Base-by-base conservation (phyloP, 306 rosid genomes). In the Dalbergia cochinchinensis region DNA sequence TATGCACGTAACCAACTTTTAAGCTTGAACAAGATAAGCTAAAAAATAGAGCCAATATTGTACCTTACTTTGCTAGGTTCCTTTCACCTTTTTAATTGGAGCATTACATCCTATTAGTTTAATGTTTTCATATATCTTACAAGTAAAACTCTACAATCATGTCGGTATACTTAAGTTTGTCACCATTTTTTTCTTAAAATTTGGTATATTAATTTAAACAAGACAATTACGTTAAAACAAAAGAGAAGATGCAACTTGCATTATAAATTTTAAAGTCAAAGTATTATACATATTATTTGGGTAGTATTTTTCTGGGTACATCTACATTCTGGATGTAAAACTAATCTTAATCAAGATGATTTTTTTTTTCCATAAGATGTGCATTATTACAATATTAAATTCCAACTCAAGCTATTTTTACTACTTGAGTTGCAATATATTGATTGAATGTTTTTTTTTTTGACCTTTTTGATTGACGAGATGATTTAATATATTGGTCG, bases 21-120 rank as follows among this genome's bases (percentile, higher is more conserved):
- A 37, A 48, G 33, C 16, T 67, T 50, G 50, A 64, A 76, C 47
- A 22, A 74, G 54, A 76, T 57, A 76, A 70, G 19, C 37, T 22
- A 26, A 59, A 66, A 78, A 68, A 54, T 22, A 50, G 59, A 65
- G 15, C 78, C 33, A 37, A 37, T 4, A 67, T 51, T 79, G 78
- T 79, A 74, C 63, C 61, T 65, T 20, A 44, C 16, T 37, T 77
- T 7, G 55, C 53, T 34, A 39, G 42, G 64, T 65, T 51, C 65
- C 42, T 65, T 76, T 51, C 65, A 76, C 50, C 72, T 75, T 55
- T 26, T 77, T 58, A 19, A 66, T 54, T n/a, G 58, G 7, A 68
- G 59, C 51, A 53, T 37, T 11, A 60, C 11, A 22, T 76, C 62
- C 5, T 39, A 69, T 69, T 59, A 69, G 9, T 34, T 55, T 55